Evolutionary conservation across 2,329 filamentous ascomycete genomes (phyloP).

Genomic region (Proliferodiscus dingleyae): DNA sequence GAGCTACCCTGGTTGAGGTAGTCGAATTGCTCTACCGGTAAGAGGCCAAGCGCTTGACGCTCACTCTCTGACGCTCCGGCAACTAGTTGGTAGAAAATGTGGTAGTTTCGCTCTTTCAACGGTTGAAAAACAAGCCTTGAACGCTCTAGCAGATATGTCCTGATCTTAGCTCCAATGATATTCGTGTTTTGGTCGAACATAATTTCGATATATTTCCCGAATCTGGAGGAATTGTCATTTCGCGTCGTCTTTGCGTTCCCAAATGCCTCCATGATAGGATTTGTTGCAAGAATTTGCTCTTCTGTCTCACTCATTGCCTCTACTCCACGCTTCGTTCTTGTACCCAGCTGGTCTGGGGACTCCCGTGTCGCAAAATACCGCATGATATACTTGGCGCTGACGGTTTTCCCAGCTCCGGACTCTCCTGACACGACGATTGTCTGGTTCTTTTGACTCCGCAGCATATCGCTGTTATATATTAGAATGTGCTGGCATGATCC

Average conservation of each 20-base stretch:
- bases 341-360: constrained; percentile 79
- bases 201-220: constrained; percentile 99
- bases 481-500: constrained; percentile 28
- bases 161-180: constrained; percentile 96
- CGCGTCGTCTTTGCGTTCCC: constrained; percentile 99
- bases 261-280: constrained; percentile 99
- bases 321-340: constrained; percentile 67
- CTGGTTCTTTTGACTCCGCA: constrained; percentile 92
- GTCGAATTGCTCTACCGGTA: constrained; percentile 85
- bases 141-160: constrained; percentile 90
- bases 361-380: constrained; percentile 98
- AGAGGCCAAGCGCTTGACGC: constrained; percentile 70
- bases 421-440: constrained; percentile 99
- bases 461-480: constrained; percentile 73
- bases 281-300: constrained; percentile 95
- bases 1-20: constrained; percentile 95
- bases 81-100: constrained; percentile 97
- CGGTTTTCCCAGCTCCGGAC: constrained; percentile 97
- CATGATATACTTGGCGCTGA: constrained; percentile 99
- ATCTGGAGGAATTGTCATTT: constrained; percentile 98
- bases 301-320: constrained; percentile 94
- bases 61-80: constrained; percentile 85
- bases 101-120: constrained; percentile 95
- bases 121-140: constrained; percentile 97
- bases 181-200: constrained; percentile 95